Evolutionary conservation across 2,329 filamentous ascomycete species (phyloP).

Genomic region (Lojkania enalia): DNA sequence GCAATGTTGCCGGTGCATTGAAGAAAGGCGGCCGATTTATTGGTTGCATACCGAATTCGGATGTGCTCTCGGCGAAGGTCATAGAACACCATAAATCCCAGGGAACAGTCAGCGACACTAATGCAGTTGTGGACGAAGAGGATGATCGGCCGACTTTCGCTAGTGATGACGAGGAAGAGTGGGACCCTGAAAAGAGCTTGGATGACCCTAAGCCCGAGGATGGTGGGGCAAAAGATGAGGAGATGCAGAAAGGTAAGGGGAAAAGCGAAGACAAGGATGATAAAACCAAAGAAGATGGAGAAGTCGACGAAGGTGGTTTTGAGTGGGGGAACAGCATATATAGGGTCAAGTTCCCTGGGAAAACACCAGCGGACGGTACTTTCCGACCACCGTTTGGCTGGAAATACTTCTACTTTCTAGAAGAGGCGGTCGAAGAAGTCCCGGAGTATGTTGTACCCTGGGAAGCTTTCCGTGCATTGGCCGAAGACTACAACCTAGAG

Average conservation of each 20-base stretch:
- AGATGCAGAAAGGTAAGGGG: constrained; percentile 50
- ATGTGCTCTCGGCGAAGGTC: constrained; percentile 82
- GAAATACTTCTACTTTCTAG: constrained; percentile 96
- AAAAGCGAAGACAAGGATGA: constrained; percentile 34
- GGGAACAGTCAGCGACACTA: constrained; percentile 44
- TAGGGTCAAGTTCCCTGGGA: constrained; percentile 81
- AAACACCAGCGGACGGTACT: constrained; percentile 80
- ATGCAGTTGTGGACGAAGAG: constrained; percentile 28
- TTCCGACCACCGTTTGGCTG: constrained; percentile 96
- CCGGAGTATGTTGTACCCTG: constrained; percentile 98
- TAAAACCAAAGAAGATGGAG: constrained; percentile 44
- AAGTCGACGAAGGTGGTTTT: constrained; percentile 53
- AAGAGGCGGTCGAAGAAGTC: constrained; percentile 93
- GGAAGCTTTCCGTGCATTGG: constrained; percentile 94
- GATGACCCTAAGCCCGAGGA: constrained; percentile 41
- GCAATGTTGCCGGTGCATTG: constrained; percentile 85
- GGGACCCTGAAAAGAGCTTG: constrained; percentile 52
- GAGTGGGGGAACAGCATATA: constrained; percentile 96
- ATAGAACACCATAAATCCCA: constrained; percentile 68
- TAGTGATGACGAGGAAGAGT: constrained; percentile 46
- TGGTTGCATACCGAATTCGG: constrained; percentile 95
- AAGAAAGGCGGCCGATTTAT: constrained; percentile 96
- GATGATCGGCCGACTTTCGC: constrained; percentile 42
- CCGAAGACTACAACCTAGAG: constrained; percentile 96
- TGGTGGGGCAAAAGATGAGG: too few relatives aligned